phyloP scores from a whole-genome alignment of 371 early-diverging fungal genomes.

The Lichtheimia hyalospora region DNA sequence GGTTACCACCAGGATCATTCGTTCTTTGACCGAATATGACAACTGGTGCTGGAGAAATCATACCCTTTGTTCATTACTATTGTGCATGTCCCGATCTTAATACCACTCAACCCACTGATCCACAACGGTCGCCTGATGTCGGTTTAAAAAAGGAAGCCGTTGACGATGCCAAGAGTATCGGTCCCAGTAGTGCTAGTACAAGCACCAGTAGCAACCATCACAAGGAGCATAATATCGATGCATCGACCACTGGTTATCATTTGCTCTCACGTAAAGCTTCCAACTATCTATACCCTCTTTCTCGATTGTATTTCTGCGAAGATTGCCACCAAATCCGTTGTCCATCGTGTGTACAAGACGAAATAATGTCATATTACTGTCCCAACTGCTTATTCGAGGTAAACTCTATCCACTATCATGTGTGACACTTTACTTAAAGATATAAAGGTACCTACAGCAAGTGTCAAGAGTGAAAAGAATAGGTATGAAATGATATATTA shows the following conservation, averaged over 20 bases:
- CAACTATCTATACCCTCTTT: conserved; percentile 61
- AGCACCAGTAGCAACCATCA: conserved; percentile 3
- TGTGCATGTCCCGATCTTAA: conserved; percentile 41
- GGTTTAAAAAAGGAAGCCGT: neutral
- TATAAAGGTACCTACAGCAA: conserved; percentile 79
- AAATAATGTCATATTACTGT: conserved; percentile 89
- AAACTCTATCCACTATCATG: neutral
- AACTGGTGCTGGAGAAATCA: too few relatives aligned
- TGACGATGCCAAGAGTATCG: neutral
- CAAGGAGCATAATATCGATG: conserved; percentile 10
- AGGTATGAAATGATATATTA: conserved; percentile 46
- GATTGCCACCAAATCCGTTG: conserved; percentile 83
- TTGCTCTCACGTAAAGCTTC: conserved; percentile 36
- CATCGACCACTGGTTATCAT: conserved; percentile 33
- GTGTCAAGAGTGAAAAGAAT: conserved; percentile 91
- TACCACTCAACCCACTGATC: conserved; percentile 1
- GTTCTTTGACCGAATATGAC: too few relatives aligned
- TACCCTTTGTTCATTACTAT: conserved; percentile 53
- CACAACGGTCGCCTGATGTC: too few relatives aligned
- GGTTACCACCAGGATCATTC: too few relatives aligned
- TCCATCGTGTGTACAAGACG: conserved; percentile 79
- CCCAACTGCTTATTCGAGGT: conserved; percentile 95
- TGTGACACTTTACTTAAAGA: neutral
- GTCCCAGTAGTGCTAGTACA: neutral
- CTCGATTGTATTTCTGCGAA: conserved; percentile 85